These are phyloP conservation scores for Ogataea pignaliae DNA, from an alignment of 805 yeast species.

Conservation along the genomic window DNA sequence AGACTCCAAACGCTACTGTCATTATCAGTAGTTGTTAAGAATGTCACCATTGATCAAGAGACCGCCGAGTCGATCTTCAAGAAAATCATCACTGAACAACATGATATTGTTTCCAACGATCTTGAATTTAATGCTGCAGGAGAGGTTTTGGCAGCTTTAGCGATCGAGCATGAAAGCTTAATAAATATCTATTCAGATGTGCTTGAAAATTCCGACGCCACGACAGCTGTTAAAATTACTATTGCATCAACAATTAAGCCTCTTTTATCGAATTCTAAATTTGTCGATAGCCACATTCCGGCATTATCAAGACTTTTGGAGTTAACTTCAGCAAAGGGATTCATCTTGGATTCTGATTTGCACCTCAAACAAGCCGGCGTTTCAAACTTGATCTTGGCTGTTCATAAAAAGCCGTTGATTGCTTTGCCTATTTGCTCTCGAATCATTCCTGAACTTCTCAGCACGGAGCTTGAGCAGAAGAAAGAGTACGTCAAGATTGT, in stretches of 20 bases:
- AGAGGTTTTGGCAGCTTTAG: constrained; percentile 21
- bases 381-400: constrained; percentile 52
- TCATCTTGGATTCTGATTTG: constrained; percentile 36
- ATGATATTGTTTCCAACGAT: constrained; percentile 8
- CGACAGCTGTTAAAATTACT: constrained; percentile 17
- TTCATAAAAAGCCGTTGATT: constrained; percentile 50
- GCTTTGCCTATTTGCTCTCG: constrained; percentile 41
- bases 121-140: constrained; percentile 21
- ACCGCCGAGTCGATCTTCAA: constrained; percentile 8
- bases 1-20: constrained; percentile 7
- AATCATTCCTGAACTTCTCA: constrained; percentile 47
- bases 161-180: constrained; percentile 10
- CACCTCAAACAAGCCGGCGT: constrained; percentile 58
- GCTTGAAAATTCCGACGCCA: constrained; percentile 7
- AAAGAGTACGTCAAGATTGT: constrained; percentile 58
- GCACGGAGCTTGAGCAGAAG: constrained; percentile 48
- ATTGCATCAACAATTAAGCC: constrained; percentile 28
- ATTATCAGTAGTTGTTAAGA: constrained; percentile 8
- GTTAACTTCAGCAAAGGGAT: constrained; percentile 18
- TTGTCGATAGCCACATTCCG: constrained; percentile 6
- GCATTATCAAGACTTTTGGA: constrained; percentile 22
- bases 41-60: constrained; percentile 4
- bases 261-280: constrained; percentile 14
- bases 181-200: constrained; percentile 10
- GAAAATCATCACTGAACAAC: constrained; percentile 5